These are phyloP conservation scores for Xylariaceae sp. DNA, from an alignment of 2,329 filamentous ascomycete genomes.

Conservation along the genomic window DNA sequence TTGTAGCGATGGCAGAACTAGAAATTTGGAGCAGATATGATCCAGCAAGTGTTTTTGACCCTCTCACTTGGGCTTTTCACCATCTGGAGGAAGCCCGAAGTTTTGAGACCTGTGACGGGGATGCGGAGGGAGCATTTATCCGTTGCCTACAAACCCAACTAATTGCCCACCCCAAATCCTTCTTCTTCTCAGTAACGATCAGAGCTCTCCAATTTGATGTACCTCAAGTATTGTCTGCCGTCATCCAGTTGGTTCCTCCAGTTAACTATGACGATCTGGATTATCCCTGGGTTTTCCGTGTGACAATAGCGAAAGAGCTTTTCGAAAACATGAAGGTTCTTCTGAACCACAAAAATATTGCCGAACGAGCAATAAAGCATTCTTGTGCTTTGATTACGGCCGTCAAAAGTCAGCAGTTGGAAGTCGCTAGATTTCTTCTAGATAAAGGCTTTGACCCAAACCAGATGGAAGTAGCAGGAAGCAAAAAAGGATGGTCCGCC, in stretches of 20 bases:
- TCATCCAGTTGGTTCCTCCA: background rate
- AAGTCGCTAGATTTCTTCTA: background rate
- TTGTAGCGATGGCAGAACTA: background rate
- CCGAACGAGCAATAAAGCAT: background rate
- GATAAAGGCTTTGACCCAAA: conserved; percentile 1
- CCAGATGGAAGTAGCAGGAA: background rate
- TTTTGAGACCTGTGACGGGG: background rate
- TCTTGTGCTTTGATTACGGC: background rate
- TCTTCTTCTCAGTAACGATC: background rate
- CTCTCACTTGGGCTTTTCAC: background rate
- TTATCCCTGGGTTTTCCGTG: background rate
- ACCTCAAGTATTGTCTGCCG: background rate
- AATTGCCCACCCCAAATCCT: background rate
- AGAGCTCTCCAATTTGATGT: background rate
- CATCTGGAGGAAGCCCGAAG: background rate
- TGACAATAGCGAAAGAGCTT: background rate
- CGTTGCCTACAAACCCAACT: background rate
- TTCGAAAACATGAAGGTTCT: background rate
- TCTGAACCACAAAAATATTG: background rate
- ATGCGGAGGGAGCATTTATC: background rate
- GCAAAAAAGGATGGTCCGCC: background rate
- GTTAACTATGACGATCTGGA: background rate
- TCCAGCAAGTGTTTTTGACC: too few species aligned
- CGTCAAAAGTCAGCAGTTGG: background rate
- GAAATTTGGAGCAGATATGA: too few species aligned